Base-by-base conservation (phyloP, 257 asterid genomes). In the Rhazya stricta region DNA sequence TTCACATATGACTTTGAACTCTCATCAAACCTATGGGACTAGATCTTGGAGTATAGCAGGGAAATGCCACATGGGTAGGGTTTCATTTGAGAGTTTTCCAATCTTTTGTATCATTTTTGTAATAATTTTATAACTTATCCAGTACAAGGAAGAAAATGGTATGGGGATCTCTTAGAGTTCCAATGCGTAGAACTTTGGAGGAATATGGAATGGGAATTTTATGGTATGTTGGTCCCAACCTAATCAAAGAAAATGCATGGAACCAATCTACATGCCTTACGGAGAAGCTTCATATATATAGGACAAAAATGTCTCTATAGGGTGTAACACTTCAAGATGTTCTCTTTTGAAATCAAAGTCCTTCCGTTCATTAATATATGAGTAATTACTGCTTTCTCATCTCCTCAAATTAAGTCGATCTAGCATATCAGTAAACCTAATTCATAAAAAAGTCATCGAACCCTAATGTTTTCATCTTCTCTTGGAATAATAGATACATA, bases 31-130 rank as follows among this genome's bases (percentile, higher is more conserved):
- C 39, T 74, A 29, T 27, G 74, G 62, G n/a, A 69, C n/a, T 27
- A 58, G 62, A 36, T 60, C 73, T 79, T 48, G 69, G 73, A 79
- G 30, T 46, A 5, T 36, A 27, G 32, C 5, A 61, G 29, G 29
- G 69, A 9, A 39, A 23, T 18, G 62, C 39, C 79, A 79, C 79
- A 75, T 79, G 83, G 79, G 73, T 72, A 51, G 79, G 69, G 74
- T 3, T 62, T 74, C 36, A 67, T 74, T 29, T 23, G 46, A 19
- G 51, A 65, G 65, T 62, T 73, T 74, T 61, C 8, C 23, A 30
- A 53, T 53, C 41, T 21, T 57, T 11, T 73, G 66, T 51, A 41
- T 42, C 36, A 11, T 32, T 7, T 18, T 30, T 72, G 0, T 42
- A 51, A 30, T 51, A 34, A 16, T n/a, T 78, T 30, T 27, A 6